Evolutionary conservation across 2,329 filamentous ascomycete genomes (phyloP), one percentile per base, ranked within the genome.

Genomic region (Aureobasidium vineae): DNA sequence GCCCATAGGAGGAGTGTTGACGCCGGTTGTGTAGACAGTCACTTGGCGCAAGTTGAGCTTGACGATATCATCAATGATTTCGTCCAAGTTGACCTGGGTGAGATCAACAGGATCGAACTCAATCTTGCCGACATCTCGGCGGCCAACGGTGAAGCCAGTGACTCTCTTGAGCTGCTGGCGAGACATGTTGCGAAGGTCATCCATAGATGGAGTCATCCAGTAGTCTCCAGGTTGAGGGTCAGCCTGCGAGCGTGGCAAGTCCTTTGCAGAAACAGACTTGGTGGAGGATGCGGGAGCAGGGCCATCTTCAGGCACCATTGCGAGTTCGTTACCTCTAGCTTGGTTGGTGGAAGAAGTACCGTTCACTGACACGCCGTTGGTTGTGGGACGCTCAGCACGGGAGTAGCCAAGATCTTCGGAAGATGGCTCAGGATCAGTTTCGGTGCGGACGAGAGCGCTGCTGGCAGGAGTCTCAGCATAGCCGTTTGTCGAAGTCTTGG

Each of bases 51-150:
- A 84, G 50, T 86, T 84, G 57, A 98, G 86, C 63, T 88, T 82
- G 41, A 98, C 90, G 71, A 97, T 89, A 31, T 84, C 85, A 56
- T 85, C 90, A 60, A 86, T 89, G 28, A 99, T 84, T n/a, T 91
- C 85, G 70, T 97, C 91, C 2, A 97, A 79, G 63, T 93, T 86
- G 66, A 96, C 85, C 60, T 83, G 85, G 68, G 86, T 94, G 28
- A 99, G 83, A 77, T 99, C 94, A 40, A 97, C 92, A 6, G 88
- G 83, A 75, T 90, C 86, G 79, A 99, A 99, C 28, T 85, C 86
- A 69, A 99, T 90, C 66, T 87, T 85, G 56, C 95, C 96, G 70
- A 92, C 88, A 67, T 90, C 88, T 31, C 90, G 81, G 66, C 95
- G 91, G 28, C 95, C 95, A 54, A 98, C 90, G 4, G 86, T 88